A percentile compares a stretch with the other conserved stretches of the same genome.
Conservation (phyloP, 2,329 filamentous ascomycete species). For the Xylaria sp. region DNA sequence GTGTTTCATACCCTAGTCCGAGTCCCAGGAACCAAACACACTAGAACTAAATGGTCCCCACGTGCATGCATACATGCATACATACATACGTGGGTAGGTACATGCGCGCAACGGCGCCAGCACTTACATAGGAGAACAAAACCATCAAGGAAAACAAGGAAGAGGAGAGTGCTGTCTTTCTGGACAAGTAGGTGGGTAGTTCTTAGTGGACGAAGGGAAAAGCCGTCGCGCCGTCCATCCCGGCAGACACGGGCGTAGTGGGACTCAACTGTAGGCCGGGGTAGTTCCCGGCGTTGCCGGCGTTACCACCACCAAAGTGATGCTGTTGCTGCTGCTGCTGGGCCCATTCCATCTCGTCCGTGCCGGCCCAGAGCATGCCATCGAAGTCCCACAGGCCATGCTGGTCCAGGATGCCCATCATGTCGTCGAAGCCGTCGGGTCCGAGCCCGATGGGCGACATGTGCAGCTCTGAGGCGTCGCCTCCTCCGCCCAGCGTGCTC, state of each 20-base stretch:
- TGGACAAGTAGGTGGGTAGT: neutral
- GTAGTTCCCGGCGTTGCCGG: slow-evolving; percentile 39
- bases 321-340: slow-evolving; percentile 39
- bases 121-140: slow-evolving; percentile 7
- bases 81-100: slow-evolving; percentile 9
- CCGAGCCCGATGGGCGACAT: slow-evolving; percentile 65
- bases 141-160: slow-evolving; percentile 1
- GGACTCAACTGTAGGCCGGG: slow-evolving; percentile 45
- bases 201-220: slow-evolving; percentile 58
- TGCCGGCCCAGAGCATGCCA: slow-evolving; percentile 64
- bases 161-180: neutral
- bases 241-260: slow-evolving; percentile 47
- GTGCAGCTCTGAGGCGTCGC: slow-evolving; percentile 56
- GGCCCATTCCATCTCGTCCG: slow-evolving; percentile 54
- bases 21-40: slow-evolving; percentile 21
- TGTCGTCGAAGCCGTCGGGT: slow-evolving; percentile 61
- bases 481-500: slow-evolving; percentile 49
- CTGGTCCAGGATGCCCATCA: slow-evolving; percentile 65
- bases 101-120: slow-evolving; percentile 4
- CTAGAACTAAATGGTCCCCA: slow-evolving; percentile 13
- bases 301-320: slow-evolving; percentile 43
- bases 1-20: slow-evolving; percentile 24
- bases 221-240: slow-evolving; percentile 52
- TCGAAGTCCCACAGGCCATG: slow-evolving; percentile 67
- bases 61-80: slow-evolving; percentile 16